Percentiles rank a stretch among this genome's conserved stretches.
Evolutionary conservation across 306 rosid genomes (phyloP).

Genomic region (Gastrolobium villosum): DNA sequence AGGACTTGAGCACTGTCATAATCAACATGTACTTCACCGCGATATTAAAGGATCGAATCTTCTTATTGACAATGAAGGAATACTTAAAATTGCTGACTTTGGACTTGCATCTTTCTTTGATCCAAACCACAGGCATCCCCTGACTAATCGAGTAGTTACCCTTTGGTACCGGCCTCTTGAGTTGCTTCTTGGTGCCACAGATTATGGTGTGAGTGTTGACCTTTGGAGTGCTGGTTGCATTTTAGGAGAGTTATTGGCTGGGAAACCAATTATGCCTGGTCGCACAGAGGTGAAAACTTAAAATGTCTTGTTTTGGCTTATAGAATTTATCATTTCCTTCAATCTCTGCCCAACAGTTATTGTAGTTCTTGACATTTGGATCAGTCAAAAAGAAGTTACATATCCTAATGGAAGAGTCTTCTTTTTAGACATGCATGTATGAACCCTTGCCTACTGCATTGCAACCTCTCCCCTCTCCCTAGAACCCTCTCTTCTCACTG

Average conservation of each 20-base stretch:
- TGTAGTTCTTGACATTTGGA: conserved; percentile 13
- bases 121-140: conserved; percentile 81
- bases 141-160: conserved; percentile 97
- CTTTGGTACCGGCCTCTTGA: conserved; percentile 98
- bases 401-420: conserved; percentile 14
- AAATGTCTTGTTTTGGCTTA: conserved; percentile 34
- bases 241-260: conserved; percentile 88
- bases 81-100: conserved; percentile 91
- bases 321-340: conserved; percentile 39
- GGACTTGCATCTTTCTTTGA: conserved; percentile 89
- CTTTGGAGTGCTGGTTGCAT: conserved; percentile 99
- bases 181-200: conserved; percentile 94
- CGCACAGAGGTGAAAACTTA: conserved; percentile 84
- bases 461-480: conserved; percentile 7
- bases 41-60: conserved; percentile 97
- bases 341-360: conserved; percentile 4
- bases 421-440: conserved; percentile 1
- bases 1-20: conserved; percentile 97
- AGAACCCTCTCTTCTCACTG: not conserved
- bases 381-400: not conserved
- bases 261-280: conserved; percentile 98
- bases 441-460: conserved; percentile 26
- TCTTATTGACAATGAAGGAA: conserved; percentile 79
- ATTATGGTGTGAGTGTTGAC: conserved; percentile 86
- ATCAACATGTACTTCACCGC: conserved; percentile 83